Evolutionary conservation across 331 rosid genomes (phyloP).

Genomic region (Acacia pycnantha): DNA sequence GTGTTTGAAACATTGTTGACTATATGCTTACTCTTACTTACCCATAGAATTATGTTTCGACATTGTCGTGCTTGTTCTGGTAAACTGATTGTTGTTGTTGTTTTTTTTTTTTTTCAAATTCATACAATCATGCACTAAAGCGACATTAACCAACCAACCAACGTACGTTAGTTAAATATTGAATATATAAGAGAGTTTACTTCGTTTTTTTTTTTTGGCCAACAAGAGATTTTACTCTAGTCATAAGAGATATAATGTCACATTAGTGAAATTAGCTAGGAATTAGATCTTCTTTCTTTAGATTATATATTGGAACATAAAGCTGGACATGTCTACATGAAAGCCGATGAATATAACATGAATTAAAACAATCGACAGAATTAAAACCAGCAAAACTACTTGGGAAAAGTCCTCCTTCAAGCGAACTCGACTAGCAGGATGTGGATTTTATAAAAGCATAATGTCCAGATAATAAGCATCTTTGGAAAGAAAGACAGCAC

Average conservation of each 20-base stretch:
- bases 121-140: neutral
- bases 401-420: too few species aligned
- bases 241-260: neutral
- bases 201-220: too few species aligned
- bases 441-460: too few species aligned
- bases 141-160: neutral
- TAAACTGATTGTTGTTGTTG: too few species aligned
- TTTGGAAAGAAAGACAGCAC: too few species aligned
- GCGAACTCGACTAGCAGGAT: too few species aligned
- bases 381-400: too few species aligned
- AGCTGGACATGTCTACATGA: neutral
- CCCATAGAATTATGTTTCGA: neutral
- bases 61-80: neutral
- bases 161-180: neutral
- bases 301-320: neutral
- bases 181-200: neutral
- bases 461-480: too few species aligned
- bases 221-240: neutral
- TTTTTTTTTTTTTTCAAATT: neutral
- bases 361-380: too few species aligned
- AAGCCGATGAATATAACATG: too few species aligned
- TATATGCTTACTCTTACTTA: neutral
- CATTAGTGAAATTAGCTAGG: neutral
- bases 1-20: neutral
- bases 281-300: neutral